Evolutionary conservation across 805 yeast genomes (phyloP).

Genomic region (fission yeast (Schizosaccharomyces pombe)): ASM294v3 CU329670.1:3291501-3292000

Average conservation of each 20-base stretch:
- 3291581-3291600: constrained; percentile 12
- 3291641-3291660: constrained; percentile 12
- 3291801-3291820: constrained; percentile 11
- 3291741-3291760: constrained; percentile 49
- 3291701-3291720: constrained; percentile 28
- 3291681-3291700: constrained; percentile 26
- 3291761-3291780: constrained; percentile 22
- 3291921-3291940: constrained; percentile 62
- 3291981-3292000: constrained; percentile 47
- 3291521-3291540: no score
- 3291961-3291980: constrained; percentile 25
- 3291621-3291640: constrained; percentile 50
- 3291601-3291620: constrained; percentile 66
- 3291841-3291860: constrained; percentile 50
- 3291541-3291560: no score
- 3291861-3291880: constrained; percentile 47
- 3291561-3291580: no score
- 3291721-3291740: constrained; percentile 53
- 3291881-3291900: constrained; percentile 36
- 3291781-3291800: constrained; percentile 40
- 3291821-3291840: constrained; percentile 54
- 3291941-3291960: constrained; percentile 29
- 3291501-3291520: no score
- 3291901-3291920: constrained; percentile 87
- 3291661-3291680: constrained; percentile 11